Evolutionary conservation across 352 stramenopile species (phyloP), one percentile per base, ranked within the genome.

Genomic region (Pythium dissotocum): DNA sequence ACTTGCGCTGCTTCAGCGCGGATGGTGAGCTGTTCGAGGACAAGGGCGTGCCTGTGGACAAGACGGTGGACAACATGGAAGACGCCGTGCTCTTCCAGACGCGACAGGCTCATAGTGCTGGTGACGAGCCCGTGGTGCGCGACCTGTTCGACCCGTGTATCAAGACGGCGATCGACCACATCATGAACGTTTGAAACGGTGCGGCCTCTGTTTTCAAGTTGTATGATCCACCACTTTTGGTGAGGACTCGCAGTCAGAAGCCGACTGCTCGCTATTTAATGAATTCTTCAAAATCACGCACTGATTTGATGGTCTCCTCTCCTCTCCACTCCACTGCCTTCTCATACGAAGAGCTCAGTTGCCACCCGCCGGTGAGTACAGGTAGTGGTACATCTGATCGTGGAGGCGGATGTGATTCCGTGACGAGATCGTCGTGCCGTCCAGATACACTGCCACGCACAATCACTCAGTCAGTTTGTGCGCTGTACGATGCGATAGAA

Each of bases 321-420:
- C 6, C 36, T 0, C 21, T 24, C 21, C 21, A 24, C 21, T 24
- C 21, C 21, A 24, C 0, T 24, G 21, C 21, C 21, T 24, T 24
- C 21, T 24, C 21, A 24, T 24, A 24, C 0, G 21, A 24, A 12
- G 36, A 49, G 13, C 46, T 49, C 68, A 76, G 38, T 63, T 71
- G 48, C 56, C 56, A 12, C 71, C 68, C 49, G 61, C 53, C 14
- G 80, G 63, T 35, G 69, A 80, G 68, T 93, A 91, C 54, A 95
- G 72, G 73, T 98, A 98, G 77, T 98, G 93, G 70, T 98, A 98
- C 88, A 98, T 96, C 77, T 98, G 94, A 65, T 98, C 94, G 67
- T 98, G 93, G 42, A 98, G 80, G 12, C 92, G 91, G 54, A 98
- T 86, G 70, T 79, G 77, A 73, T 97, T 97, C 63, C 69, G 77